Evolutionary conservation across 345 rosid genomes (phyloP), one percentile per base, ranked within the genome.

Genomic region (Salix brachista): DNA sequence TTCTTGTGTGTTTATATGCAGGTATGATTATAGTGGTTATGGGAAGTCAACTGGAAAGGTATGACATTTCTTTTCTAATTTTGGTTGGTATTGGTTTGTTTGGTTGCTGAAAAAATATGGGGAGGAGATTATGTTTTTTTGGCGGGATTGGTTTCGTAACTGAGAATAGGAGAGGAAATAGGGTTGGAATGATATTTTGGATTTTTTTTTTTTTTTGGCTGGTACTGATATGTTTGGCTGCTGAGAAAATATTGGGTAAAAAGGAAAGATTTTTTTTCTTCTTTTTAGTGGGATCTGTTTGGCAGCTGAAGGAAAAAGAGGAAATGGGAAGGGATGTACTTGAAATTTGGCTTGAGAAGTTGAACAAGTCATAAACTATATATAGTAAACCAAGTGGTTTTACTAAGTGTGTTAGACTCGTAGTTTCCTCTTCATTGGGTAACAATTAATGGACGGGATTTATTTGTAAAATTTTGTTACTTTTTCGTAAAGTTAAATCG

Each of bases 1-100:
- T 34, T 60, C 26, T 16, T 52, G 37, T 44, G 37, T 39, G 23
- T 75, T 70, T 75, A 19, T 75, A 16, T 77, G 81, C 89, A 92
- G 98, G 86, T 94, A 94, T 80, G 98, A 94, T 83, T 94, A 94
- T 79, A 91, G 97, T 23, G 98, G 98, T 2, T 94, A 94, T 67
- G 98, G 98, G 9, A 90, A 86, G 67, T 94, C 98, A 9, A 75
- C 88, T 39, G 98, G 97, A 67, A 94, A 94, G 97, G 98, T 92
- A 89, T 9, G 12, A 4, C 1, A 32, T 32, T 69, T 14, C 13
- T 52, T 52, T 69, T 37, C 5, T 32, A 39, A 26, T 13, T 32
- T 39, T 28, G 39, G 37, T 32, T 64, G 39, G 13, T 8, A 23
- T 8, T 56, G 61, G 8, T n/a, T n/a, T 23, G 13, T 2, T n/a